phyloP scores from a whole-genome alignment of 176 grass and related monocot genomes.

The Neostapfia colusana region DNA sequence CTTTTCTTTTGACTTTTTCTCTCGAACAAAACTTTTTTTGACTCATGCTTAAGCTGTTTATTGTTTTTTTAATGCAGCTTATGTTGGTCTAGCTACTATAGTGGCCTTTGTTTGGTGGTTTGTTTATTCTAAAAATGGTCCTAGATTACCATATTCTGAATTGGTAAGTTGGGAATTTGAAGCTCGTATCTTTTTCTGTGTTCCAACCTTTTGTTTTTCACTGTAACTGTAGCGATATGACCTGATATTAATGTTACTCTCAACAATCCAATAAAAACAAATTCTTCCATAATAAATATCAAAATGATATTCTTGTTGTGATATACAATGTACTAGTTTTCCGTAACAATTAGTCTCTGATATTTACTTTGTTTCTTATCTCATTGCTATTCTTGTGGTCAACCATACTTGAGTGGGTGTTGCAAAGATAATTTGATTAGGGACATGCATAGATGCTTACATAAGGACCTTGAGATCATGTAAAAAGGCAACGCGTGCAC shows the following conservation, averaged over 20 bases:
- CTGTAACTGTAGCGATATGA: background rate
- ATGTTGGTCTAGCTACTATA: slow-evolving; percentile 98
- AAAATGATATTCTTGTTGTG: background rate
- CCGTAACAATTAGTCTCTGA: background rate
- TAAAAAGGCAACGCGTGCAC: background rate
- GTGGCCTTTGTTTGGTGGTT: slow-evolving; percentile 98
- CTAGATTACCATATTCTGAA: slow-evolving; percentile 88
- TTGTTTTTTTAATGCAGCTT: slow-evolving; percentile 67
- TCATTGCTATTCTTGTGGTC: background rate
- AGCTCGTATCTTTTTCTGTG: background rate
- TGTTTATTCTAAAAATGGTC: slow-evolving; percentile 90
- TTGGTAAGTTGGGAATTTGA: slow-evolving; percentile 56
- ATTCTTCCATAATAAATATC: background rate
- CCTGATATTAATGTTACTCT: slow-evolving; percentile 16
- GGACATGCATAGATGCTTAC: background rate
- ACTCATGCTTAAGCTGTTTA: background rate
- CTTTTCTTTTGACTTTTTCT: no score
- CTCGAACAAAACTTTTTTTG: no score
- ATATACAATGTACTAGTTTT: background rate
- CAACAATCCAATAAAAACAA: background rate
- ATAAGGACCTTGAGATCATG: background rate
- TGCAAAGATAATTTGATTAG: slow-evolving; percentile 3
- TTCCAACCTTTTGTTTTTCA: slow-evolving; percentile 13
- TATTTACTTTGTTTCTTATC: slow-evolving; percentile 18
- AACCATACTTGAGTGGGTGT: background rate